A percentile compares a stretch with the other conserved stretches of the same genome.
phyloP scores from a whole-genome alignment of 306 rosid species.

The Abrus pulchellus region DNA sequence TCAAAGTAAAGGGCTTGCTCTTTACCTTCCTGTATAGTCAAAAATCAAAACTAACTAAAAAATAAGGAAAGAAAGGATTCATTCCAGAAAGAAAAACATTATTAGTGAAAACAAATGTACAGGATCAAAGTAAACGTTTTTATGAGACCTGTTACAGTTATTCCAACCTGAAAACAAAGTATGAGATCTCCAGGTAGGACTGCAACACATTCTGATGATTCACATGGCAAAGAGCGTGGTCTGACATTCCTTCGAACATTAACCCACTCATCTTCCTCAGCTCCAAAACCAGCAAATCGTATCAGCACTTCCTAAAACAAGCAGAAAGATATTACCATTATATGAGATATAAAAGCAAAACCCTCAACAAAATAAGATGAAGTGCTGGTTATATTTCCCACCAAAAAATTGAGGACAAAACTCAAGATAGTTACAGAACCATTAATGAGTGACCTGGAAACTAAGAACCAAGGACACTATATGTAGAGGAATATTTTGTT shows the following conservation, averaged over 20 bases:
- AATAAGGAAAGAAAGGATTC: conserved; percentile 11
- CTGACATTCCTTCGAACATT: conserved; percentile 83
- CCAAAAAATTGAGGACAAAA: conserved; percentile 33
- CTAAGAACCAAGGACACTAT: conserved; percentile 6
- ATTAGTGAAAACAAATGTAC: conserved; percentile 23
- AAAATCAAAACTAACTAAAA: conserved; percentile 38
- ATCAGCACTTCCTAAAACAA: conserved; percentile 87
- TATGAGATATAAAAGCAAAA: conserved; percentile 28
- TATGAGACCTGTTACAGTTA: conserved; percentile 32
- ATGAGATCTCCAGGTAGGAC: conserved; percentile 97
- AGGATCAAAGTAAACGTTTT: conserved; percentile 37
- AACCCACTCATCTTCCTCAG: conserved; percentile 98
- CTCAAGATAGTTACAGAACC: conserved; percentile 34
- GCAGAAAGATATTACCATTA: conserved; percentile 36
- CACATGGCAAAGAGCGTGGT: conserved; percentile 97
- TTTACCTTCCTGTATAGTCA: conserved; percentile 84
- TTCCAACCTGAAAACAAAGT: conserved; percentile 93
- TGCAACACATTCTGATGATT: conserved; percentile 97
- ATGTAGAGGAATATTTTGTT: background rate
- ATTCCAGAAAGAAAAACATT: conserved; percentile 8
- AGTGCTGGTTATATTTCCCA: background rate
- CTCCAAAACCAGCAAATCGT: conserved; percentile 93
- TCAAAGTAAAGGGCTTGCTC: conserved; percentile 99
- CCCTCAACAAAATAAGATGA: conserved; percentile 21
- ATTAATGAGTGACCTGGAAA: conserved; percentile 29